Evolutionary conservation across 371 early-diverging fungal species (phyloP).

Genomic region (Amoeboaphelidium protococcarum): DNA sequence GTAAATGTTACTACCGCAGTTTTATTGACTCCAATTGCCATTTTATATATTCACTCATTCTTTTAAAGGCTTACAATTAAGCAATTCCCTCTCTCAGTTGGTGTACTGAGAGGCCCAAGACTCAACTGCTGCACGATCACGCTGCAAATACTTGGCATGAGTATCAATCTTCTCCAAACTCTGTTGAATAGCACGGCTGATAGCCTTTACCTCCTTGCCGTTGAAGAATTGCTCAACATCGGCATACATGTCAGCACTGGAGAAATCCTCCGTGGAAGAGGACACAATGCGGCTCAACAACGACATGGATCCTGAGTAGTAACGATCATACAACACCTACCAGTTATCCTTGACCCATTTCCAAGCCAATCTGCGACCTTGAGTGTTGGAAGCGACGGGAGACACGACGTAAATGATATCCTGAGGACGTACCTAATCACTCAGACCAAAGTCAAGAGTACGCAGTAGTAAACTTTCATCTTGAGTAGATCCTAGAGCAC

Average conservation of each 20-base stretch:
- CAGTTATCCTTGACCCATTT: conserved; percentile 46
- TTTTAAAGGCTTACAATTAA: no score
- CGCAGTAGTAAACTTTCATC: conserved; percentile 22
- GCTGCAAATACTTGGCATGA: conserved; percentile 45
- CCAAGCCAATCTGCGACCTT: conserved; percentile 22
- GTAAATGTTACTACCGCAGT: background rate
- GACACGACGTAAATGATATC: conserved; percentile 38
- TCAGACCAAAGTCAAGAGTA: conserved; percentile 26
- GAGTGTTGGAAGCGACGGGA: conserved; percentile 20
- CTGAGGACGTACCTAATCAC: conserved; percentile 46
- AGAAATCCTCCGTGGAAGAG: conserved; percentile 34
- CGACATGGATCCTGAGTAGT: conserved; percentile 28
- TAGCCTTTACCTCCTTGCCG: conserved; percentile 31
- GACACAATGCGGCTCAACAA: conserved; percentile 45
- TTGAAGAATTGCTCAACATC: conserved; percentile 46
- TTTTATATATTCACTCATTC: no score
- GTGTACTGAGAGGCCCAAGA: conserved; percentile 23
- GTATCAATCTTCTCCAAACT: conserved; percentile 51
- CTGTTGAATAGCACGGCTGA: conserved; percentile 46
- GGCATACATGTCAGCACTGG: conserved; percentile 26
- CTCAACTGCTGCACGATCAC: conserved; percentile 38
- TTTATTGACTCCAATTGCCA: background rate
- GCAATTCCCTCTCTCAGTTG: no score
- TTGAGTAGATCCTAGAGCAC: conserved; percentile 38
- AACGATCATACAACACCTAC: conserved; percentile 29